Conservation (phyloP, 306 rosid species). For the Urtica urens region DNA sequence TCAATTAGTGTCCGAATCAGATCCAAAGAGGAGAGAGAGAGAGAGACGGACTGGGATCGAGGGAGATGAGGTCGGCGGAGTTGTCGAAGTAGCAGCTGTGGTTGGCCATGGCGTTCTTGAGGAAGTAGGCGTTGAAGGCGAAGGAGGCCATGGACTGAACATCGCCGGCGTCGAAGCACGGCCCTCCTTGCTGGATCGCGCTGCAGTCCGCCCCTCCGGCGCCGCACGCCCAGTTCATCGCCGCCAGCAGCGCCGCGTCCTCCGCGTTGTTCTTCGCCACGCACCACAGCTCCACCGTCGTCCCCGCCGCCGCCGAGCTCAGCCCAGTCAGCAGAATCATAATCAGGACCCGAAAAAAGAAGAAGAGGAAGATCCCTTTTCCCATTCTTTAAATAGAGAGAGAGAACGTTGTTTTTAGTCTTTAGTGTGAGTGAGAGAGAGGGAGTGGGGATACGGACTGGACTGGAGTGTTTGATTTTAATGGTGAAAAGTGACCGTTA, state of each 20-base stretch:
- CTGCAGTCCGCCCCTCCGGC: conserved; percentile 67
- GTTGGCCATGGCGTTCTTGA: conserved; percentile 57
- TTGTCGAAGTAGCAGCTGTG: conserved; percentile 62
- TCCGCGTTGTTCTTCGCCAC: conserved; percentile 94
- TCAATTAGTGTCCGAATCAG: background rate
- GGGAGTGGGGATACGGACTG: background rate
- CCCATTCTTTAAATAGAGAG: background rate
- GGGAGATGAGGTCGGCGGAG: conserved; percentile 63
- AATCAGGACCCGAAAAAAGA: background rate
- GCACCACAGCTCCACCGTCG: conserved; percentile 69
- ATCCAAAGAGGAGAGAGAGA: background rate
- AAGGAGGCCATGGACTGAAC: conserved; percentile 59
- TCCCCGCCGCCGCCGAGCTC: background rate
- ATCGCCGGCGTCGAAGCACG: conserved; percentile 57
- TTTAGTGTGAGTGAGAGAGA: background rate
- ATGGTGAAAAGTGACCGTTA: conserved; percentile 41
- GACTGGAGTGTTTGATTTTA: background rate
- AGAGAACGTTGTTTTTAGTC: too few species aligned
- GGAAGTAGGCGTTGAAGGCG: conserved; percentile 72
- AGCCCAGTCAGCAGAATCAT: background rate
- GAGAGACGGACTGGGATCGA: conserved; percentile 61
- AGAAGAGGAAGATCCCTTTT: background rate
- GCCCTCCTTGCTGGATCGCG: conserved; percentile 67
- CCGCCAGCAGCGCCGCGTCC: conserved; percentile 54
- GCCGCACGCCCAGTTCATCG: conserved; percentile 87